Percentiles rank a stretch among this genome's conserved stretches.
Conservation (phyloP, 371 early-diverging fungal genomes). For the Mucor racemosus region DNA sequence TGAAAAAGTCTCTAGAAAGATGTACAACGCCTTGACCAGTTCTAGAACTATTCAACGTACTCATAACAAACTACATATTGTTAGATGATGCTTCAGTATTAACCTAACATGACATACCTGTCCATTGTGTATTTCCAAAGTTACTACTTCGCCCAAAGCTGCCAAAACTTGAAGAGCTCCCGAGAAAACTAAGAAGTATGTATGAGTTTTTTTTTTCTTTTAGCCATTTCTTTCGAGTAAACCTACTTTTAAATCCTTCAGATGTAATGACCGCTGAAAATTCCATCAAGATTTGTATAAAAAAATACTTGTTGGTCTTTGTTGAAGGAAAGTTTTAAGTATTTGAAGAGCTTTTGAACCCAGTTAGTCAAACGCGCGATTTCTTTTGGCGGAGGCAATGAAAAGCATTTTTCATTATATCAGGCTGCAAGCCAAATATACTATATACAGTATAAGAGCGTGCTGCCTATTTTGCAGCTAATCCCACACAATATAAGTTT, state of each 20-base stretch:
- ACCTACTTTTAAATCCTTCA: neutral
- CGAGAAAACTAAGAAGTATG: neutral
- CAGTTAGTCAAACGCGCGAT: neutral
- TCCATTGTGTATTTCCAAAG: neutral
- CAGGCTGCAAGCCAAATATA: too few species aligned
- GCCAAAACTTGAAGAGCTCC: neutral
- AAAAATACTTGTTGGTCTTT: neutral
- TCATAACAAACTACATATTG: conserved; percentile 15
- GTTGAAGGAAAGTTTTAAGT: neutral
- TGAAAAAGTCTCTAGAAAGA: conserved; percentile 20
- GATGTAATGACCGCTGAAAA: conserved; percentile 1
- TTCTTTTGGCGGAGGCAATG: neutral
- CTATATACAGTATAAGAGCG: too few species aligned
- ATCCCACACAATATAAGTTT: too few species aligned
- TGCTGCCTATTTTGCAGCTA: too few species aligned
- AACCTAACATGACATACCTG: neutral
- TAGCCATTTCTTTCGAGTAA: neutral
- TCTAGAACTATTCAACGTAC: conserved; percentile 16
- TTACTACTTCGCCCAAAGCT: conserved; percentile 2
- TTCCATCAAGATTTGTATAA: neutral
- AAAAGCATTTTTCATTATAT: too few species aligned
- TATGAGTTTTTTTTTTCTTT: neutral
- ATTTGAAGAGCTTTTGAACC: neutral
- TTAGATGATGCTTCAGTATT: neutral
- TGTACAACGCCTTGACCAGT: conserved; percentile 24